These are phyloP conservation scores for Leccinum pallidistipes DNA, from an alignment of 1,284 basidiomycete species.

Conservation along the genomic window DNA sequence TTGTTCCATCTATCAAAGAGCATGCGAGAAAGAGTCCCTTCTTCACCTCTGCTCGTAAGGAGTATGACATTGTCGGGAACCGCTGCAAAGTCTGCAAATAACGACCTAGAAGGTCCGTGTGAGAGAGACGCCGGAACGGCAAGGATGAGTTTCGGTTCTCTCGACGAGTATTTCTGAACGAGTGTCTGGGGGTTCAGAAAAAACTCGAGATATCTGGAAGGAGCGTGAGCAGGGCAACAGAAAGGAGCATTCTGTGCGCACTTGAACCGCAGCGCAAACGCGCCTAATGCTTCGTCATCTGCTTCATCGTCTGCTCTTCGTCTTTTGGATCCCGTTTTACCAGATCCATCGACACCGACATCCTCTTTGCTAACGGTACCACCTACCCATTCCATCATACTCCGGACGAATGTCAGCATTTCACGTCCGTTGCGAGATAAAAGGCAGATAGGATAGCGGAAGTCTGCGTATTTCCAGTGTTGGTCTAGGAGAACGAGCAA, in stretches of 20 bases:
- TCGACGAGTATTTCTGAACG: slow-evolving; percentile 78
- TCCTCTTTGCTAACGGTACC: slow-evolving; percentile 90
- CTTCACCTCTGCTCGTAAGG: slow-evolving; percentile 77
- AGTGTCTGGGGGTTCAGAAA: slow-evolving; percentile 84
- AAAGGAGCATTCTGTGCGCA: slow-evolving; percentile 31
- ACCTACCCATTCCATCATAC: slow-evolving; percentile 99
- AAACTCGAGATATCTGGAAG: slow-evolving; percentile 80
- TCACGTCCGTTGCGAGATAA: slow-evolving; percentile 90
- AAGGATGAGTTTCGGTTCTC: slow-evolving; percentile 90
- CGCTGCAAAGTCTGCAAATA: slow-evolving; percentile 85
- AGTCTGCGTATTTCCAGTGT: slow-evolving; percentile 90
- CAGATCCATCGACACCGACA: slow-evolving; percentile 70
- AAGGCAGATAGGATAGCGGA: slow-evolving; percentile 87
- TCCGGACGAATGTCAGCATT: slow-evolving; percentile 94
- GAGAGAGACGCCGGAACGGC: slow-evolving; percentile 92
- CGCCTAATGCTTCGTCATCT: slow-evolving; percentile 74
- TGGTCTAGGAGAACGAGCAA: slow-evolving; percentile 94
- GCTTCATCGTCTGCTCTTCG: slow-evolving; percentile 65
- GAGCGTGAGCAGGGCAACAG: slow-evolving; percentile 6
- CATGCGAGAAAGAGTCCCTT: slow-evolving; percentile 75
- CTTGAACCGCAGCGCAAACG: slow-evolving; percentile 76
- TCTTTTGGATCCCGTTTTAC: slow-evolving; percentile 54
- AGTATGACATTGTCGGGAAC: slow-evolving; percentile 83
- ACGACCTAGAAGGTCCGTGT: slow-evolving; percentile 84
- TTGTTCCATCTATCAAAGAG: slow-evolving; percentile 89